Evolutionary conservation across 2,329 filamentous ascomycete species (phyloP).

Genomic region (Seiridium unicorne): DNA sequence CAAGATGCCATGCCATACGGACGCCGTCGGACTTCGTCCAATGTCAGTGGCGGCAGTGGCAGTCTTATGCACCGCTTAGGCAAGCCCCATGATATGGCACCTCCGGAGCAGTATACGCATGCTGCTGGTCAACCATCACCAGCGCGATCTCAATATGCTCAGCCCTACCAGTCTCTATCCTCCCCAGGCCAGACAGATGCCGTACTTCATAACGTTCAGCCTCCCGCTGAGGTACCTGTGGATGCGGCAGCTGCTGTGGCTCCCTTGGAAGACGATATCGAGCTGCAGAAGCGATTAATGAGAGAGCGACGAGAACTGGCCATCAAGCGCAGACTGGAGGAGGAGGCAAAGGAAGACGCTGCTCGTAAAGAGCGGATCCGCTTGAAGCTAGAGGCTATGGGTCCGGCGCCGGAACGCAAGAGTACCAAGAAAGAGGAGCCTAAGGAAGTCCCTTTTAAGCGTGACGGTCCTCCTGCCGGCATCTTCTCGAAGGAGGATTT

Average conservation of each 20-base stretch:
- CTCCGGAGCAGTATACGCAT: conserved; percentile 34
- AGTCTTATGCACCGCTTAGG: conserved; percentile 58
- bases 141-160: conserved; percentile 30
- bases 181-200: conserved; percentile 44
- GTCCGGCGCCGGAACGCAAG: conserved; percentile 60
- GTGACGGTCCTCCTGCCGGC: conserved; percentile 18
- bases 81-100: conserved; percentile 42
- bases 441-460: conserved; percentile 26
- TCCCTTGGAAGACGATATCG: conserved; percentile 53
- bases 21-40: conserved; percentile 83
- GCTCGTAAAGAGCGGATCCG: conserved; percentile 69
- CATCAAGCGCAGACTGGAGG: conserved; percentile 64
- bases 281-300: conserved; percentile 71
- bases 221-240: conserved; percentile 19
- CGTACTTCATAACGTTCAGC: conserved; percentile 35
- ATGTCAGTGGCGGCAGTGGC: conserved; percentile 83
- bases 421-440: conserved; percentile 54
- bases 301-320: conserved; percentile 67
- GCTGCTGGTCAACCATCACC: conserved; percentile 42
- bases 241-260: conserved; percentile 28
- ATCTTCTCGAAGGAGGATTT: conserved; percentile 16
- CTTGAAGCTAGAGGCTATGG: conserved; percentile 69
- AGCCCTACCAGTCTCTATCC: conserved; percentile 38
- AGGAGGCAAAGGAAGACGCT: conserved; percentile 72
- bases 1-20: conserved; percentile 65